Base-by-base conservation (phyloP, 1,139 yeast genomes). In the Hyphopichia wangnamkhiaoensis region DNA sequence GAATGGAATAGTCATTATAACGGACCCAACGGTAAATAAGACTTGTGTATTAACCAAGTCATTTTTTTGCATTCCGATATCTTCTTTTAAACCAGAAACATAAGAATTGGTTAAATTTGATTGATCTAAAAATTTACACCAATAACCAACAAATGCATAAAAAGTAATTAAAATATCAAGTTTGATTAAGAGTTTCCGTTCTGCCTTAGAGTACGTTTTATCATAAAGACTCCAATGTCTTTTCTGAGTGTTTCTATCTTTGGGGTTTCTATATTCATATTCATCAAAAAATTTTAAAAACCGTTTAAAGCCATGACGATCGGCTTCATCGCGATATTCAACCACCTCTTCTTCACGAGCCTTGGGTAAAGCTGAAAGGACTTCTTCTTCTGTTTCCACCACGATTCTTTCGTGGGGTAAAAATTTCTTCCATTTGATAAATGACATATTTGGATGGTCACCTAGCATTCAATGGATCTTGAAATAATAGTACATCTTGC, bases 1-100 rank as follows among this genome's bases (percentile, higher is more conserved):
- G 56, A 70, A 71, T 1, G 79, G 77, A 33, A 72, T 56, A 54
- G 80, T 85, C 58, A 78, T 80, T 16, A 83, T 61, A 29, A 79
- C 71, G 47, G 76, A 71, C 40, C 87, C 90, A 37, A 79, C 74
- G 33, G 64, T 71, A 58, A 76, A 82, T 54, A 80, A 59, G 17
- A 76, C 79, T 48, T 77, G 82, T 4, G 85, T 79, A 51, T 79
- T 65, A 42, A 77, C 81, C 57, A 79, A 76, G 49, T 83, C 86
- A 47, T 80, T 81, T n/a, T 87, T 87, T 45, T 69, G 59, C 79
- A 85, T 76, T 21, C 71, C 65, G 33, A 84, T 63, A 37, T 72
- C 80, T 49, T 79, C 79, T 46, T 76, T 65, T 72, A 8, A 10
- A 2, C 59, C 59, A 7, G 55, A 53, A 17, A 56, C 57, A 35